phyloP scores from a whole-genome alignment of 2,329 filamentous ascomycete species.

The Alternaria postmessia region DNA sequence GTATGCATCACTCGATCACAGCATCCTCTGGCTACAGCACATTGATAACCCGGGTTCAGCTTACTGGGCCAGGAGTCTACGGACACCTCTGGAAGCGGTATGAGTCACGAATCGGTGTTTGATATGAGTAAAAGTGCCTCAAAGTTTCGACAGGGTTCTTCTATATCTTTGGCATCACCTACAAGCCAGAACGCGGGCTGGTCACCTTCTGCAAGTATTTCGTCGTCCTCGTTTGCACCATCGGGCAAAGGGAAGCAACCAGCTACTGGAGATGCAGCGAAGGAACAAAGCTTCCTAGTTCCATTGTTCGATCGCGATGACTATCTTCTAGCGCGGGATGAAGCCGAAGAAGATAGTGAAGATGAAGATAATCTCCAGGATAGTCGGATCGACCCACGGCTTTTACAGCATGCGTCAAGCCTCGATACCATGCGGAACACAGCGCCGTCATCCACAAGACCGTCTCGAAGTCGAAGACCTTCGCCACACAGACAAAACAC shows the following conservation, averaged over 20 bases:
- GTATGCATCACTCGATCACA: constrained; percentile 20
- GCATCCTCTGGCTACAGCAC: constrained; percentile 11
- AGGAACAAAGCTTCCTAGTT: constrained; percentile 19
- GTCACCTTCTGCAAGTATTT: constrained; percentile 9
- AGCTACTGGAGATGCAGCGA: not conserved
- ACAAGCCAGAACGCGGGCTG: constrained; percentile 16
- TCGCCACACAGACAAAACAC: constrained; percentile 14
- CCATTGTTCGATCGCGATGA: constrained; percentile 33
- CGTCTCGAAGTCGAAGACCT: constrained; percentile 12
- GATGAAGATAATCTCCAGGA: constrained; percentile 10
- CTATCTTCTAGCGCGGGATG: constrained; percentile 22
- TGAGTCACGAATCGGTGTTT: constrained; percentile 22
- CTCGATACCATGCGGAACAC: constrained; percentile 5
- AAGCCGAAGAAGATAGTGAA: constrained; percentile 22
- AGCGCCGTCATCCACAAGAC: constrained; percentile 18
- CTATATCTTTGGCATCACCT: constrained; percentile 19
- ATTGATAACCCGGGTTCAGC: constrained; percentile 26
- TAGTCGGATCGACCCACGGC: constrained; percentile 22
- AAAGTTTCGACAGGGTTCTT: constrained; percentile 16
- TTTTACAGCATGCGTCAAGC: constrained; percentile 11
- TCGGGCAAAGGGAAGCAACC: constrained; percentile 20
- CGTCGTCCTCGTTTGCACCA: constrained; percentile 9
- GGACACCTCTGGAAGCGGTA: constrained; percentile 20
- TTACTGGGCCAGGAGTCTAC: constrained; percentile 30
- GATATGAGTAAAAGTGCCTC: constrained; percentile 11